Percentiles rank a stretch among this genome's conserved stretches.
Conservation (phyloP, 2,329 filamentous ascomycete genomes). For the Microascus cirrosus region DNA sequence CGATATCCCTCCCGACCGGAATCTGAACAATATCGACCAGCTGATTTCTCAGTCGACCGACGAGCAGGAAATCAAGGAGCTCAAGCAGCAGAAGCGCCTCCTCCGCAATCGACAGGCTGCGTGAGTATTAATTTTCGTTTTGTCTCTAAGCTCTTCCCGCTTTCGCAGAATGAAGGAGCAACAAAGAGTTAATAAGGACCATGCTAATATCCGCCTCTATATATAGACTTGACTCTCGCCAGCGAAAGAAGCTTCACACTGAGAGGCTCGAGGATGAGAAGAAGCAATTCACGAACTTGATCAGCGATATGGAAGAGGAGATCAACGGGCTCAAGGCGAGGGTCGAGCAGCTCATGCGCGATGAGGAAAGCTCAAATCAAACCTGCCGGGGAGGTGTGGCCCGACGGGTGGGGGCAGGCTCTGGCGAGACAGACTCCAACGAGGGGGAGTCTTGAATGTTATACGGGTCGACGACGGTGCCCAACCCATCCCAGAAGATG, state of each 20-base stretch:
- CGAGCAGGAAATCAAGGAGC: conserved; percentile 90
- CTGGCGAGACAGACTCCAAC: too few relatives aligned
- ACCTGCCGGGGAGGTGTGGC: too few relatives aligned
- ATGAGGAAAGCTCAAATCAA: too few relatives aligned
- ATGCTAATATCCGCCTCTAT: not conserved
- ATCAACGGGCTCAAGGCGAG: conserved; percentile 57
- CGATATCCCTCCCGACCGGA: conserved; percentile 89
- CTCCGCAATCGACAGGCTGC: conserved; percentile 93
- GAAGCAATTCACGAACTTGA: conserved; percentile 72
- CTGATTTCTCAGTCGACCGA: conserved; percentile 80
- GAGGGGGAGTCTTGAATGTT: too few relatives aligned
- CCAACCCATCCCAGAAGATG: too few relatives aligned
- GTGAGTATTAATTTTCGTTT: conserved; percentile 47
- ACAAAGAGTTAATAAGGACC: not conserved
- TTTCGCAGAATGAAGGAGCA: too few relatives aligned
- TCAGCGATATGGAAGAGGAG: conserved; percentile 70
- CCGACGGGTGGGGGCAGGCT: too few relatives aligned
- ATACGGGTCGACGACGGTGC: too few relatives aligned
- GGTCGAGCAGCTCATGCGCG: conserved; percentile 58
- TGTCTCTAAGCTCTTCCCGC: not conserved
- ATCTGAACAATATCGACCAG: conserved; percentile 87
- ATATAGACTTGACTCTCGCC: conserved; percentile 81
- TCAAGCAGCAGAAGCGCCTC: conserved; percentile 96
- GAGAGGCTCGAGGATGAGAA: conserved; percentile 95
- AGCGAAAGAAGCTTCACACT: conserved; percentile 97